Evolutionary conservation across 495 filamentous ascomycete genomes (phyloP).

Genomic region (Alectoria sarmentosa): DNA sequence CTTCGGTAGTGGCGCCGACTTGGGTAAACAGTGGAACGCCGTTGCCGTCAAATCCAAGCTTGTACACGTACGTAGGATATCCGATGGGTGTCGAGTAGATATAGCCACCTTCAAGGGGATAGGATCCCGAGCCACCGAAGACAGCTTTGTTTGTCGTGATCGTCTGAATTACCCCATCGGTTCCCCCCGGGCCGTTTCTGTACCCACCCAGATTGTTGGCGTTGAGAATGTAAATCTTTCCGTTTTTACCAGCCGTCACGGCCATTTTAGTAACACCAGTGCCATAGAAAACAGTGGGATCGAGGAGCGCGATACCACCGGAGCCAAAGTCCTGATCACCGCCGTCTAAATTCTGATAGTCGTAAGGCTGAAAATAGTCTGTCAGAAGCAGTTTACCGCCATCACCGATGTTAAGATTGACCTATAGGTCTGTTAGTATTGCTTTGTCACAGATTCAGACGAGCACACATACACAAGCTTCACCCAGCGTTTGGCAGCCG

Average conservation of each 20-base stretch:
- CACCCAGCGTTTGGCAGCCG: slow-evolving; percentile 37
- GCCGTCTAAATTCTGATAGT: slow-evolving; percentile 27
- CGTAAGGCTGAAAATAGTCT: slow-evolving; percentile 32
- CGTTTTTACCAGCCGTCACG: slow-evolving; percentile 33
- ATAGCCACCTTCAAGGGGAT: slow-evolving; percentile 36
- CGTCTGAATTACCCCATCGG: slow-evolving; percentile 31
- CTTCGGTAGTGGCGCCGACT: slow-evolving; percentile 29
- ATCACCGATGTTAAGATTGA: slow-evolving; percentile 35
- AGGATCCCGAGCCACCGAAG: slow-evolving; percentile 19
- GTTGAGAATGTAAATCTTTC: slow-evolving; percentile 35
- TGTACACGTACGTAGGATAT: slow-evolving; percentile 34
- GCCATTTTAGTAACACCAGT: slow-evolving; percentile 28
- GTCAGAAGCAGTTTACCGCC: slow-evolving; percentile 30
- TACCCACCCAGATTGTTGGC: slow-evolving; percentile 34
- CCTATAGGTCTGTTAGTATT: slow-evolving; percentile 18
- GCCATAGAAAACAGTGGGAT: slow-evolving; percentile 28
- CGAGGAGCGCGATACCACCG: slow-evolving; percentile 31
- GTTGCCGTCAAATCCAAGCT: slow-evolving; percentile 28
- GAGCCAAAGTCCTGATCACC: slow-evolving; percentile 33
- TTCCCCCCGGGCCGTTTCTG: slow-evolving; percentile 23
- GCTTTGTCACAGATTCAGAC: background rate
- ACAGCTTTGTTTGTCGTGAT: slow-evolving; percentile 22
- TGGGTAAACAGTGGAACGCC: slow-evolving; percentile 28
- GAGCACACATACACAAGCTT: slow-evolving; percentile 24
- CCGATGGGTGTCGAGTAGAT: slow-evolving; percentile 32